Percentiles rank a stretch among this genome's conserved stretches.
Evolutionary conservation across 768 basidiomycete genomes (phyloP).

Genomic region (Obba rivulosa): DNA sequence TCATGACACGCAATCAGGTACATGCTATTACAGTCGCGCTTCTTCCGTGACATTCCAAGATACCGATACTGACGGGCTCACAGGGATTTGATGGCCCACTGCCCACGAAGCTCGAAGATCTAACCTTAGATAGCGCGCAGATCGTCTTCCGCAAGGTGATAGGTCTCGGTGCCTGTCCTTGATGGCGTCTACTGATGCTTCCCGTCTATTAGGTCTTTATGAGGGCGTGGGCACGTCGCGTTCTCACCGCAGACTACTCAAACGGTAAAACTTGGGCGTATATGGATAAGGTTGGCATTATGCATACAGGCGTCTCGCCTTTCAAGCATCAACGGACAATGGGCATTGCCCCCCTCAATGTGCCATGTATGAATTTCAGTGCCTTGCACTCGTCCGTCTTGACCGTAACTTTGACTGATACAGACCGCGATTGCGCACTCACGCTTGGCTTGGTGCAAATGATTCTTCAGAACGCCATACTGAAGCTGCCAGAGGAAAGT

Average conservation of each 20-base stretch:
- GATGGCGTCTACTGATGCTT: slow-evolving; percentile 15
- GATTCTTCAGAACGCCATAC: slow-evolving; percentile 37
- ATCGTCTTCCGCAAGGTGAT: slow-evolving; percentile 41
- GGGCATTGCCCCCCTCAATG: slow-evolving; percentile 27
- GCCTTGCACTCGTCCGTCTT: not conserved
- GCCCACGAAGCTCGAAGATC: slow-evolving; percentile 33
- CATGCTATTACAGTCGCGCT: slow-evolving; percentile 1
- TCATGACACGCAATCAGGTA: slow-evolving; percentile 28
- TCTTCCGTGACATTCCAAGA: too few relatives aligned
- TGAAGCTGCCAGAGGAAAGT: slow-evolving; percentile 33
- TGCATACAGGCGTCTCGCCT: slow-evolving; percentile 42
- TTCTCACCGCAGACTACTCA: slow-evolving; percentile 40
- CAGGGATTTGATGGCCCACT: slow-evolving; percentile 37
- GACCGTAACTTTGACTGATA: slow-evolving; percentile 17
- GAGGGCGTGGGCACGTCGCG: slow-evolving; percentile 29
- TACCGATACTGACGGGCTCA: not conserved
- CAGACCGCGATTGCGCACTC: slow-evolving; percentile 36
- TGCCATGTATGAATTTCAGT: slow-evolving; percentile 25
- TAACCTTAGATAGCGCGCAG: slow-evolving; percentile 38
- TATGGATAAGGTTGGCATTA: slow-evolving; percentile 40
- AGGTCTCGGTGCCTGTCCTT: slow-evolving; percentile 15
- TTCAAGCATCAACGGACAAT: slow-evolving; percentile 35
- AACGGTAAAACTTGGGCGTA: slow-evolving; percentile 40
- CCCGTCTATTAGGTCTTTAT: slow-evolving; percentile 28
- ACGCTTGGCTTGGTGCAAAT: slow-evolving; percentile 43